Base-by-base conservation (phyloP, 2,329 filamentous ascomycete species). In the Elsinoe perseae region DNA sequence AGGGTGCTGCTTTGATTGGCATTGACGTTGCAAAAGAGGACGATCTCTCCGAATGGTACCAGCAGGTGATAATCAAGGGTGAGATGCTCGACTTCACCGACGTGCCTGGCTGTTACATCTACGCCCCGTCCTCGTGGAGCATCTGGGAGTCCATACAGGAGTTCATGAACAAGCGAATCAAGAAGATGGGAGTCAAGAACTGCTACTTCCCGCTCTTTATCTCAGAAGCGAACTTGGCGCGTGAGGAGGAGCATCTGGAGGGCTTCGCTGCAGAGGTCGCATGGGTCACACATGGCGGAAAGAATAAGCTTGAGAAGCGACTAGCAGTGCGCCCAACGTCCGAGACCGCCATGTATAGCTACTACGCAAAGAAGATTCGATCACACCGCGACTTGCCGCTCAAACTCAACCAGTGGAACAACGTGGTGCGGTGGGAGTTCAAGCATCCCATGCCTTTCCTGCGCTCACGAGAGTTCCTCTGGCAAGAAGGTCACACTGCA, bases 1-100 rank as follows among this genome's bases (percentile, higher is more conserved):
- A 83, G 42, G 81, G 80, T 48, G 78, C 80, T 54, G 80, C 80
- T 54, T 69, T 95, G 62, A 95, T 93, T 65, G 91, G 91, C 62
- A 95, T 96, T 66, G 93, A 91, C 61, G 83, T 87, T 59, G 80
- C 81, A 61, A 97, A 96, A 74, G 78, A 85, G 50, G 85, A 87
- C 48, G 89, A 97, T 74, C 93, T 98, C 70, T 80, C 89, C 52
- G 84, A 85, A 73, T 98, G 93, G 93, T 98, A 98, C 74, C 89
- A 95, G 75, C 92, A 98, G 75, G 88, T 97, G 59, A 86, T 98
- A 57, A 84, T 91, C 68, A 98, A 98, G 81, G 89, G 89, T 65
- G 89, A 96, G 70, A 88, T 98, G 86, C 85, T 97, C 66, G 91
- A 95, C 68, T 98, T 96, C 81, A 97, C 96, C 68, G 87, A 95